Evolutionary conservation across 495 filamentous ascomycete genomes (phyloP), one percentile per base, ranked within the genome.

Genomic region (Parachaetomium inaequale): DNA sequence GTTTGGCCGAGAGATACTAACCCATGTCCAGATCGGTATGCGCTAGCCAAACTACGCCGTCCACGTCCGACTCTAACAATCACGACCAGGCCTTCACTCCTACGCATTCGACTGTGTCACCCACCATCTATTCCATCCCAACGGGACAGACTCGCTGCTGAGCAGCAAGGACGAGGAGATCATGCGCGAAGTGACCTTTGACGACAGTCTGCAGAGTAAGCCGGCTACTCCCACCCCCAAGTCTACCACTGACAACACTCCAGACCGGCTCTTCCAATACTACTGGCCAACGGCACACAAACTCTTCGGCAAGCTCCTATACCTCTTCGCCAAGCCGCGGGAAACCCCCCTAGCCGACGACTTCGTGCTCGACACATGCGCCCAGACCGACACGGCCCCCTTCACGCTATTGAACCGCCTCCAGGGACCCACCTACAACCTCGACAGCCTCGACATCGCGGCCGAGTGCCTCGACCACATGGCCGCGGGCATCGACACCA

Each of bases 401-500:
- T 81, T 81, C 52, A 81, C 79, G 1, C 69, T 81, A 10, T 59
- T 81, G 49, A 69, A 72, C 63, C 78, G 79, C 7, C 73, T 81
- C 38, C 74, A 78, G 3, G 51, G 69, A 56, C 19, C 62, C 36
- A 38, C 7, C 15, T 40, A 45, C 46, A 4, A 55, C 10, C 64
- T 79, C 61, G 72, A 77, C 17, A 57, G 71, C 0, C 63, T 78
- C 7, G 78, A 81, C 58, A 74, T 77, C 46, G 76, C 78, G 0
- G 78, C 78, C 53, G 79, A 81, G 43, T 77, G 76, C 49, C 72
- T 81, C 47, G 79, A 81, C 54, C 79, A 81, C 64, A 79, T 81
- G 76, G 83, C 79, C 0, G 86, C 86, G 0, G 86, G 86, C 1
- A 87, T 88, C 60, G 86, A 88, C 63, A 88, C 86, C 3, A 88